phyloP scores from a whole-genome alignment of 2,329 filamentous ascomycete genomes.

The Phoma sp. region DNA sequence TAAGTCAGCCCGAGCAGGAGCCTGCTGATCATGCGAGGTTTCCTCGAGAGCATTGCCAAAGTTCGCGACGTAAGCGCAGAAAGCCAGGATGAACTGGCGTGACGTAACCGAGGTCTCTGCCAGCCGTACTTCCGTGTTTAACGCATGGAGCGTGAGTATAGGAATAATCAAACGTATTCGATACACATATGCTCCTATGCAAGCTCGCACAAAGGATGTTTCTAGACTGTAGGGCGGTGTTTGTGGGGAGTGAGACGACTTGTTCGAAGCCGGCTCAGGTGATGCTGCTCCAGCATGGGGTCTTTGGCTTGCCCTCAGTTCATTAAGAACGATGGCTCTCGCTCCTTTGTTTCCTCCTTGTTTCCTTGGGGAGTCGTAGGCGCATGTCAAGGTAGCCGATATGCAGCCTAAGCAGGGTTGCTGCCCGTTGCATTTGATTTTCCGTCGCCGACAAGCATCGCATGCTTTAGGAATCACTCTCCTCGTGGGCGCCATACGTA shows the following conservation, averaged over 20 bases:
- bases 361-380: constrained; percentile 76
- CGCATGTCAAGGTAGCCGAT: constrained; percentile 65
- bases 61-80: constrained; percentile 47
- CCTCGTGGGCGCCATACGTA: background rate
- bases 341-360: constrained; percentile 80
- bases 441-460: constrained; percentile 75
- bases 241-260: background rate
- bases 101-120: constrained; percentile 28
- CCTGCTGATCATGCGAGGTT: background rate
- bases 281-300: background rate
- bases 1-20: background rate
- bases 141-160: constrained; percentile 28
- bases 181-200: constrained; percentile 71
- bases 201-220: constrained; percentile 67
- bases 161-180: constrained; percentile 66
- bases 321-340: constrained; percentile 76
- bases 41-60: constrained; percentile 28
- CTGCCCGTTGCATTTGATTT: constrained; percentile 75
- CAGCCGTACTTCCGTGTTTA: constrained; percentile 31
- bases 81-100: constrained; percentile 44
- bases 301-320: constrained; percentile 69
- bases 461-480: constrained; percentile 60
- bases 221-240: constrained; percentile 1
- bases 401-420: constrained; percentile 75
- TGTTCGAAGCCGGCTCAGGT: background rate